Evolutionary conservation across 164 flowering plant species (phyloP), one percentile per base, ranked within the genome.

Genomic region (Aristolochia contorta): DNA sequence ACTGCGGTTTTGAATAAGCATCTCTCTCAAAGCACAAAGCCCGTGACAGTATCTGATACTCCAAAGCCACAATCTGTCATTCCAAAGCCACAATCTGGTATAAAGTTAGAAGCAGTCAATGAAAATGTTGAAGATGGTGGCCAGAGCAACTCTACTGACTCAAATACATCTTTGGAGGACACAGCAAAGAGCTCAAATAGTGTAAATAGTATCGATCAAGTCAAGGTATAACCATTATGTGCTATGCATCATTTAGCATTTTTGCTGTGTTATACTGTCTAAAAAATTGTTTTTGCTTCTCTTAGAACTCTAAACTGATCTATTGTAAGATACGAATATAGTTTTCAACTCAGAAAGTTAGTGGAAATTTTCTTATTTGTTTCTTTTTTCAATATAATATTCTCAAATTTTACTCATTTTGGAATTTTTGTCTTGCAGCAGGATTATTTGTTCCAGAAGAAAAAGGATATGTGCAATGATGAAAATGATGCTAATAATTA

Each of bases 51-150:
- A 65, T 4, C 43, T 37, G 74, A 66, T 64, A 70, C 66, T 52
- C 60, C 63, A 33, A 27, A 27, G 30, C 30, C 30, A 27, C 30
- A 27, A 65, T 37, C 43, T 37, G 74, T 64, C 63, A 70, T 65
- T 52, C 60, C 63, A 33, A 24, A 45, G 32, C 66, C 48, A 52
- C 60, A 65, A 13, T 63, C 76, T 43, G n/a, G 64, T 55, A 52
- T 56, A 37, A 78, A 77, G 60, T 61, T 91, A 65, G 85, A 75
- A 60, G 65, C 76, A 23, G 78, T 89, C 59, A 72, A 82, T 68
- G 97, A 94, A 77, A 91, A 77, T 57, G 75, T 68, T 71, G 92
- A 83, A 68, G 81, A 75, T 69, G 82, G 76, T 25, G 72, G 60
- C 49, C 68, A 69, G 65, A 72, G 74, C 70, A 50, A 47, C 54